Evolutionary conservation across 495 filamentous ascomycete genomes (phyloP), one percentile per base, ranked within the genome.

Genomic region (Astrothelium subdiscretum): DNA sequence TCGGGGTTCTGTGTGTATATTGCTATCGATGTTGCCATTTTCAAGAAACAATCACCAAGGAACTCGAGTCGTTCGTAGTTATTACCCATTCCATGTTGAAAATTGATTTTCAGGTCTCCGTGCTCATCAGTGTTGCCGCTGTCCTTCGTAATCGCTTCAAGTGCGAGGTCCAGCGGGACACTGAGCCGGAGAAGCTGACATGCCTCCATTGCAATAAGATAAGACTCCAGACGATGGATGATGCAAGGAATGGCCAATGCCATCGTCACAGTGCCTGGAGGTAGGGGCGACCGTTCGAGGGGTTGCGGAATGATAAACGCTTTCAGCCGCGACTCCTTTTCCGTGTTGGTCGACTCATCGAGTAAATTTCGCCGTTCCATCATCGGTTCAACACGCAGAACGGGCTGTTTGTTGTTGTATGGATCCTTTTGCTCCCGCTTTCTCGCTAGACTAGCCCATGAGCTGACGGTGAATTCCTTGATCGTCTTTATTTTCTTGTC

Each of bases 51-150:
- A 72, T 98, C 94, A 0, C 94, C 94, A 15, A 97, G 78, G 65
- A 97, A 95, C 63, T 98, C 94, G 1, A 97, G 83, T 29, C 94
- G 83, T 73, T 98, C 94, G 68, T 98, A 98, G 66, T 97, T 97
- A 60, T 86, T 90, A 12, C 92, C 94, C 94, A 97, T 98, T 31
- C 94, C 94, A 62, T 82, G 76, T 66, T 90, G 88, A 26, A 90
- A 78, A 65, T 92, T 88, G 43, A 94, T 74, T 31, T 60, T 32
- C 15, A 32, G 43, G 13, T 75, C 77, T 11, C 78, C 78, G 62
- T 91, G 86, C 54, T 96, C 91, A 35, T 89, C 89, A 2, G 85
- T 87, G 66, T 96, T 95, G 67, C 96, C 90, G 8, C 90, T 91
- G 68, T 97, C 91, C 69, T 98, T 97, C 0, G 94, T 98, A 31